A percentile compares a stretch with the other conserved stretches of the same genome.
These are phyloP conservation scores for Exutisphaerella laricina DNA, from an alignment of 2,329 filamentous ascomycete species.

Conservation along the genomic window DNA sequence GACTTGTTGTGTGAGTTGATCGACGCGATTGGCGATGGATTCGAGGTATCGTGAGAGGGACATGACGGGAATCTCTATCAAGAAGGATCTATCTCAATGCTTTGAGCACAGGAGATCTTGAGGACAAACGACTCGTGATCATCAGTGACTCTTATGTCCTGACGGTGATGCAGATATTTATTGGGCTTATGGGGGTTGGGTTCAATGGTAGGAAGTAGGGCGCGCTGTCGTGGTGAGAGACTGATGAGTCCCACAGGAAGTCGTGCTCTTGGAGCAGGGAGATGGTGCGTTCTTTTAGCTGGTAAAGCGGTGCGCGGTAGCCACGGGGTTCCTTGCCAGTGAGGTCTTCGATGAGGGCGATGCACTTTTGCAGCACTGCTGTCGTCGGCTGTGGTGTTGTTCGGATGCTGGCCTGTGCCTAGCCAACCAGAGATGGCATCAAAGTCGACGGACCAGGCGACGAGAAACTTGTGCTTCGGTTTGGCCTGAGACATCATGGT, in stretches of 20 bases:
- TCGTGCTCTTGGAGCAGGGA: conserved; percentile 44
- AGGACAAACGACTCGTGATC: no score
- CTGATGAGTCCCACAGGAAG: conserved; percentile 49
- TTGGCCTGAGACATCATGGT: not conserved
- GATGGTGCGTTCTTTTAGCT: conserved; percentile 46
- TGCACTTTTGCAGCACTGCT: conserved; percentile 47
- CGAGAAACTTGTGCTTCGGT: conserved; percentile 33
- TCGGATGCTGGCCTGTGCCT: conserved; percentile 50
- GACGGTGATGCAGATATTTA: no score
- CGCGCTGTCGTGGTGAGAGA: conserved; percentile 47
- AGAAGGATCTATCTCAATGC: no score
- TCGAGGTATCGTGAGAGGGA: no score
- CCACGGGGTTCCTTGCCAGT: conserved; percentile 45
- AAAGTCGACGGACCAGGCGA: conserved; percentile 46
- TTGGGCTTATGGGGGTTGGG: conserved; percentile 40
- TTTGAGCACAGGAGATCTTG: no score
- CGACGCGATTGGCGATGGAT: no score
- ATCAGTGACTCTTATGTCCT: no score
- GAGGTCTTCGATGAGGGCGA: conserved; percentile 40
- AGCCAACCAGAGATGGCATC: conserved; percentile 57
- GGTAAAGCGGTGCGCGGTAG: conserved; percentile 50
- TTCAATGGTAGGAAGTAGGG: conserved; percentile 45
- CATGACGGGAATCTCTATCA: no score
- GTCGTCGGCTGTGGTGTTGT: conserved; percentile 53
- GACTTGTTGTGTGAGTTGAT: no score